Evolutionary conservation across 805 yeast genomes (phyloP), one percentile per base, ranked within the genome.

Genomic region (Priceomyces fermenticarens): DNA sequence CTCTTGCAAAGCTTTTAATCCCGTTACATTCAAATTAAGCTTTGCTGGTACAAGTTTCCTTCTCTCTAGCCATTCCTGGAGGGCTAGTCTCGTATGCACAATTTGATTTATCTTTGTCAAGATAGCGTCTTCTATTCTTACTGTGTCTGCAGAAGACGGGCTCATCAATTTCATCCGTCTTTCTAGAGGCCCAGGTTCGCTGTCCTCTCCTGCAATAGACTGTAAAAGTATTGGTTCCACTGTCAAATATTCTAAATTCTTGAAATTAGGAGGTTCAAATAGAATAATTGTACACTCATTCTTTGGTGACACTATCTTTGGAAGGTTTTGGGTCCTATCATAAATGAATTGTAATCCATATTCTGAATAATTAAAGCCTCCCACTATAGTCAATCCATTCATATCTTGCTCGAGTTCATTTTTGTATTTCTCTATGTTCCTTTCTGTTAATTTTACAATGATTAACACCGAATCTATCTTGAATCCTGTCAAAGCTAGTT

Each of bases 161-260:
- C 25, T 20, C 7, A 20, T 20, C 25, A 20, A 5, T 20, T 20
- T 8, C 25, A 20, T 20, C 8, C 25, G 25, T 5, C 25, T 4
- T 20, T 20, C 25, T 20, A 20, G 8, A 20, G 25, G 25, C 17
- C 3, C 20, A 13, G 14, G 16, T 9, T 29, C 23, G 10, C 10
- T 10, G 13, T 16, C 31, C 11, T 33, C 36, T 31, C 25, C 17
- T 15, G 28, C 15, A 26, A n/a, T 8, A 3, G 75, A 71, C 47
- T 82, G 83, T 8, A 89, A 70, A 3, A 79, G 63, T 3, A 88
- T 85, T 0, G 96, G 95, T n/a, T 72, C 65, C 3, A 82, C 57
- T 0, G 97, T 82, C 48, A 79, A 84, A 57, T 85, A 88, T 49
- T 89, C 96, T 70, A 90, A 72, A 43, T 77, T 74, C 23, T 70